Evolutionary conservation across 2,329 filamentous ascomycete species (phyloP).

Genomic region (Fusarium chlamydosporum): DNA sequence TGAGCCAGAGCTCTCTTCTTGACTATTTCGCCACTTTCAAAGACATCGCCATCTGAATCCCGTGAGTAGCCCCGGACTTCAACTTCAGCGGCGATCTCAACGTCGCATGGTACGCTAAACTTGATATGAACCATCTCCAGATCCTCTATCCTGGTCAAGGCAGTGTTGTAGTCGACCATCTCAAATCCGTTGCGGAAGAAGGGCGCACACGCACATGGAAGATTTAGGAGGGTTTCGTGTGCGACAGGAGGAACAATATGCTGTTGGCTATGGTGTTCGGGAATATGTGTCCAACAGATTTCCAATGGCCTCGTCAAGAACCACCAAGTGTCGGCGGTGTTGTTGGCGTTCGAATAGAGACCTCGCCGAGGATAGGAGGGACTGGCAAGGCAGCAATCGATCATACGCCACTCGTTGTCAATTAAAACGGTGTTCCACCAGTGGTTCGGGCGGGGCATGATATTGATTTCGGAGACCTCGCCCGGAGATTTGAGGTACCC

Average conservation of each 20-base stretch:
- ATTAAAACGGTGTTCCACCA: slow-evolving; percentile 98
- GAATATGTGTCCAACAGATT: slow-evolving; percentile 95
- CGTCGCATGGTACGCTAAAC: slow-evolving; percentile 87
- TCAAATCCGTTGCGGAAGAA: slow-evolving; percentile 88
- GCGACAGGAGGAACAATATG: slow-evolving; percentile 92
- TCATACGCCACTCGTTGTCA: slow-evolving; percentile 95
- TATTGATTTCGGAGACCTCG: slow-evolving; percentile 83
- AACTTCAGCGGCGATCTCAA: slow-evolving; percentile 93
- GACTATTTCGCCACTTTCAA: slow-evolving; percentile 89
- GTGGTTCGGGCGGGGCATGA: slow-evolving; percentile 90
- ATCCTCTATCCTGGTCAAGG: slow-evolving; percentile 85
- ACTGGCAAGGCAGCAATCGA: slow-evolving; percentile 92
- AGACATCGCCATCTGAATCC: slow-evolving; percentile 90
- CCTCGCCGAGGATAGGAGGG: slow-evolving; percentile 87
- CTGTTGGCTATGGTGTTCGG: slow-evolving; percentile 87
- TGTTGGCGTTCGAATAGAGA: slow-evolving; percentile 80
- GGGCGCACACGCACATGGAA: slow-evolving; percentile 87
- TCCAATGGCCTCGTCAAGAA: slow-evolving; percentile 92
- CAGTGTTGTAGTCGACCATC: slow-evolving; percentile 92
- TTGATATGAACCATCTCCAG: slow-evolving; percentile 94
- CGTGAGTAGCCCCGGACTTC: slow-evolving; percentile 85
- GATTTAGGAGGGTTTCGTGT: slow-evolving; percentile 85
- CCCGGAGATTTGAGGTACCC: slow-evolving; percentile 94
- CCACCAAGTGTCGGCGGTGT: slow-evolving; percentile 88
- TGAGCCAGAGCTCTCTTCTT: slow-evolving; percentile 91